Evolutionary conservation across 2,329 filamentous ascomycete genomes (phyloP).

Genomic region (Aspergillus flavus): DNA sequence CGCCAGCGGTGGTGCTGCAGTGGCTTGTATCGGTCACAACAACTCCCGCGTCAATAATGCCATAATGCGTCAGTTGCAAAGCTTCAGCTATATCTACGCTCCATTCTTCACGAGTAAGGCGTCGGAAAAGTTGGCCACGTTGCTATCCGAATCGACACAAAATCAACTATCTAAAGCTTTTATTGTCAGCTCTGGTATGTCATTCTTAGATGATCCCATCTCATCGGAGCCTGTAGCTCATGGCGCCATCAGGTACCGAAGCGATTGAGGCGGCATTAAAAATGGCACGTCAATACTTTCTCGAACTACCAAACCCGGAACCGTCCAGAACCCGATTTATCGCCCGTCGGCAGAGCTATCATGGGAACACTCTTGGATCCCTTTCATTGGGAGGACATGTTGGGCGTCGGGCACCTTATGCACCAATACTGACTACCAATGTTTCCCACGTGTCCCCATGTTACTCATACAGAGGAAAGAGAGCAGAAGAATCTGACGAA

Average conservation of each 20-base stretch:
- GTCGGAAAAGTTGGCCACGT: constrained; percentile 45
- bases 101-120: constrained; percentile 46
- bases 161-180: constrained; percentile 23
- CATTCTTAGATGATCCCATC: background rate
- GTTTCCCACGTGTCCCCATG: constrained; percentile 28
- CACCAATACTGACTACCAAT: constrained; percentile 32
- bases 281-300: constrained; percentile 52
- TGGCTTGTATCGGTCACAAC: constrained; percentile 52
- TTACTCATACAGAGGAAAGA: constrained; percentile 43
- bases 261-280: constrained; percentile 54
- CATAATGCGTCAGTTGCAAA: constrained; percentile 44
- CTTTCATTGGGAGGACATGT: constrained; percentile 45
- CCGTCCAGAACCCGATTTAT: constrained; percentile 46
- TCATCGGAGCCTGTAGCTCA: background rate
- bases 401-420: constrained; percentile 37
- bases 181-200: constrained; percentile 24
- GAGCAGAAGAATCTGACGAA: constrained; percentile 39
- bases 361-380: constrained; percentile 55
- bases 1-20: constrained; percentile 51
- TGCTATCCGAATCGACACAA: constrained; percentile 35
- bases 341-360: constrained; percentile 50
- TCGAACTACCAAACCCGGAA: constrained; percentile 42
- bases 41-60: constrained; percentile 46
- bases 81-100: constrained; percentile 49
- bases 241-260: constrained; percentile 27